phyloP scores from a whole-genome alignment of 2,329 filamentous ascomycete genomes.

The Aspergillus viridinutans region DNA sequence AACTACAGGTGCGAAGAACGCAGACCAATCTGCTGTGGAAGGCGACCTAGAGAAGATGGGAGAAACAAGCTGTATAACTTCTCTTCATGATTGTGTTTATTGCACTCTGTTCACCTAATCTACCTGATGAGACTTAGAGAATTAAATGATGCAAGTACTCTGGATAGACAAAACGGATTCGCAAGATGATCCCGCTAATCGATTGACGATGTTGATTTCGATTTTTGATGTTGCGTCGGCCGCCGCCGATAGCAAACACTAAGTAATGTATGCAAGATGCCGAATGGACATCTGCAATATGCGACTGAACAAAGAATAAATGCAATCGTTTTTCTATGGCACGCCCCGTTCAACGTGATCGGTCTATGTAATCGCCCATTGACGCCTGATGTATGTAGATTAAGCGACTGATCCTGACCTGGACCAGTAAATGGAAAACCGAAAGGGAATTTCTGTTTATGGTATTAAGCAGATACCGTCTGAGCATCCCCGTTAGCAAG shows the following conservation, averaged over 20 bases:
- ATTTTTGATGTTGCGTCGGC: no score
- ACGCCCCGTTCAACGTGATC: not conserved
- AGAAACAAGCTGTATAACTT: not conserved
- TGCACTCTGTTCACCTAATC: not conserved
- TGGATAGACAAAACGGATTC: not conserved
- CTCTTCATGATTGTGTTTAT: constrained; percentile 6
- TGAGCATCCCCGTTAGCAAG: not conserved
- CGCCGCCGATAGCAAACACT: no score
- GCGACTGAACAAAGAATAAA: not conserved
- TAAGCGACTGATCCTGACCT: not conserved
- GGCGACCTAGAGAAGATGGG: not conserved
- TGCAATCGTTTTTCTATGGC: not conserved
- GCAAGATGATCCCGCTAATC: not conserved
- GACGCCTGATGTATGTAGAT: not conserved
- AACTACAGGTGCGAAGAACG: constrained; percentile 44
- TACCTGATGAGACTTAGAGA: not conserved
- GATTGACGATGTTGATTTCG: not conserved
- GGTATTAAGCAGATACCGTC: not conserved
- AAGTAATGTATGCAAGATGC: not conserved
- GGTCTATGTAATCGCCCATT: not conserved
- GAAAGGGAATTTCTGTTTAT: not conserved
- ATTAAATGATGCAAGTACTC: not conserved
- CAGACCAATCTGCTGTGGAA: constrained; percentile 44
- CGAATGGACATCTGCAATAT: not conserved
- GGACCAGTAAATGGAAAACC: not conserved